Base-by-base conservation (phyloP, 2,329 filamentous ascomycete genomes). In the Colletotrichum neosansevieriae region DNA sequence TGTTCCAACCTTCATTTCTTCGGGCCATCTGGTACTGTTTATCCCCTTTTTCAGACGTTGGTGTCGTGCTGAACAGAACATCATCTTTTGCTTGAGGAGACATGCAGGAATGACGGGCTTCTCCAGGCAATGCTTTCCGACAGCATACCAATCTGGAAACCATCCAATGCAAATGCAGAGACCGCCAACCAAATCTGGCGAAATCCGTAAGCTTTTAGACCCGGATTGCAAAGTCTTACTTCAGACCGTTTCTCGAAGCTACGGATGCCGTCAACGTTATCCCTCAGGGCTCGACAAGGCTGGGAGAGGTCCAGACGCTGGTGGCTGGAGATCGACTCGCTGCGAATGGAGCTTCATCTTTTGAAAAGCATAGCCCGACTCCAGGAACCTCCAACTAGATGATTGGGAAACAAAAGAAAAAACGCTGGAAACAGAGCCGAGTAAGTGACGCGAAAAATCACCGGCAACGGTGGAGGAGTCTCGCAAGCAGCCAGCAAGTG, bases 281-380 rank as follows among this genome's bases (percentile, higher is more conserved):
- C 17, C 60, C 67, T 32, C 71, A 74, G 1, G 79, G 78, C 13
- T 44, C 69, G 4, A 38, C 75, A 6, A 69, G 77, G 6, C 21
- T 71, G 0, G 81, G 79, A 36, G 76, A 79, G 44, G 71, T 69
- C 40, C 72, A 74, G 4, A 82, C 79, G 1, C 69, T 83, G 19
- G 75, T 83, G 12, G 76, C 74, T 36, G 73, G 73, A 63, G 58
- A 75, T 82, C 10, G 80, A 82, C 59, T 76, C 74, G 7, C 71
- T 82, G 21, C 78, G 80, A 71, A 83, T 82, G 79, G 81, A 82
- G 64, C 75, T 82, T 47, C 76, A 81, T 45, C 74, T 83, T 2
- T 74, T 82, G 61, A 80, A 79, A 68, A 75, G 76, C 4, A 74
- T 79, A 7, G 63, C 82, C 4, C 76, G 79, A 60, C 74, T 77